A percentile compares a stretch with the other conserved stretches of the same genome.
These are phyloP conservation scores for Aspergillus baeticus DNA, from an alignment of 495 filamentous ascomycete species.

Conservation along the genomic window DNA sequence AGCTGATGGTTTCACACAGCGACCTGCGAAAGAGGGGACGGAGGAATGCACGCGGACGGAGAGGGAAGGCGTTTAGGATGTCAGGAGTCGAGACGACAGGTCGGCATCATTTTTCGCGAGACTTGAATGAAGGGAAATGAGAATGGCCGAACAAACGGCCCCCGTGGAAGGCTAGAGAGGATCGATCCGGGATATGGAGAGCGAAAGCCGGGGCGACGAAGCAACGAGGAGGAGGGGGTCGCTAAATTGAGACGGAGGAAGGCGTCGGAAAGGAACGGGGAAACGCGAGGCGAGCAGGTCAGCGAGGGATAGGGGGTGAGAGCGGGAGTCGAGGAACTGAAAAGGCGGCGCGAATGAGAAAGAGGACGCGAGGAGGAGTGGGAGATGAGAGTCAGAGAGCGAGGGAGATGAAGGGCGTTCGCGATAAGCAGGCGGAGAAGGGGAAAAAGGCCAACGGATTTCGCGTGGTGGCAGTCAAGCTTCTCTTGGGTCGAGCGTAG, in stretches of 20 bases:
- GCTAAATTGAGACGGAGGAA: slow-evolving; percentile 11
- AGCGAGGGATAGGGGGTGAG: not conserved
- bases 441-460: slow-evolving; percentile 18
- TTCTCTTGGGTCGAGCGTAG: slow-evolving; percentile 32
- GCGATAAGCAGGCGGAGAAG: slow-evolving; percentile 30
- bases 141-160: not conserved
- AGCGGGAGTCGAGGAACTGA: not conserved
- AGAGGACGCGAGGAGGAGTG: not conserved
- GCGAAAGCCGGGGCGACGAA: not conserved
- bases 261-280: slow-evolving; percentile 14
- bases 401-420: slow-evolving; percentile 12
- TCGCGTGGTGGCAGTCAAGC: slow-evolving; percentile 39
- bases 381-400: slow-evolving; percentile 8
- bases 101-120: slow-evolving; percentile 37
- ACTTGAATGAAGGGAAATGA: not conserved
- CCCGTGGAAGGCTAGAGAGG: not conserved
- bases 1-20: slow-evolving; percentile 4
- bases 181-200: not conserved
- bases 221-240: slow-evolving; percentile 1
- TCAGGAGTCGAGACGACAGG: slow-evolving; percentile 30
- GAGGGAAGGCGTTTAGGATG: slow-evolving; percentile 15
- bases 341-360: not conserved
- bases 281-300: not conserved
- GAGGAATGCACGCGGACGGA: slow-evolving; percentile 20
- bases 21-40: slow-evolving; percentile 16